Evolutionary conservation across 306 rosid genomes (phyloP), one percentile per base, ranked within the genome.

Genomic region (Casuarina cunninghamiana): DNA sequence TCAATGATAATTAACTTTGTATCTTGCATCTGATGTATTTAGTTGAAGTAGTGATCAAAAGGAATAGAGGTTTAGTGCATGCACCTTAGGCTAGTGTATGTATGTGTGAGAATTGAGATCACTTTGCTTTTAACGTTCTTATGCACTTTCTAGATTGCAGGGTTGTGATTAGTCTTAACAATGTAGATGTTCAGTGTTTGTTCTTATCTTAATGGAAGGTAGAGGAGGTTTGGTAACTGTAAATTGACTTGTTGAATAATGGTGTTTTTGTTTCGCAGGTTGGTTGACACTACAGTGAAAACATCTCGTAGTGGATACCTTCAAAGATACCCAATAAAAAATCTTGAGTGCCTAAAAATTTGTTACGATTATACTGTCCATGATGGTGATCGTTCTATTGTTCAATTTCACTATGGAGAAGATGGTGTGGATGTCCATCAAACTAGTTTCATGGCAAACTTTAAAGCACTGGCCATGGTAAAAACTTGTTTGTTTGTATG

Each of bases 271-370:
- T 72, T 68, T 21, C 0, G 26, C 26, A 95, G 98, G 83, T 84
- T 95, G 83, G 98, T 95, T 78, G 97, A 95, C 79, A 95, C 98
- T 7, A 97, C 98, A 46, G 98, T 95, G 69, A 95, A 95, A 87
- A 95, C 98, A 68, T 95, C 98, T 81, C 92, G 97, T 49, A 95
- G 98, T 88, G 98, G 98, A 19, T 55, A 55, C 19, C 83, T 95
- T 78, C 98, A 95, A 89, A 89, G 98, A 81, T 92, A 97, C 86
- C 85, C 91, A 2, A 89, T 95, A 84, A 95, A 93, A 85, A 95
- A 89, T 81, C 88, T 95, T 6, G 98, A 95, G 81, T 88, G 89
- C 70, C 97, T 95, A 35, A 89, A 91, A 85, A 87, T 95, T 69
- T 80, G 87, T 83, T 95, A 95, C 67, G 98, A 95, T 79, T 84